Base-by-base conservation (phyloP, 2,329 filamentous ascomycete species). In the Aspergillus udagawae region DNA sequence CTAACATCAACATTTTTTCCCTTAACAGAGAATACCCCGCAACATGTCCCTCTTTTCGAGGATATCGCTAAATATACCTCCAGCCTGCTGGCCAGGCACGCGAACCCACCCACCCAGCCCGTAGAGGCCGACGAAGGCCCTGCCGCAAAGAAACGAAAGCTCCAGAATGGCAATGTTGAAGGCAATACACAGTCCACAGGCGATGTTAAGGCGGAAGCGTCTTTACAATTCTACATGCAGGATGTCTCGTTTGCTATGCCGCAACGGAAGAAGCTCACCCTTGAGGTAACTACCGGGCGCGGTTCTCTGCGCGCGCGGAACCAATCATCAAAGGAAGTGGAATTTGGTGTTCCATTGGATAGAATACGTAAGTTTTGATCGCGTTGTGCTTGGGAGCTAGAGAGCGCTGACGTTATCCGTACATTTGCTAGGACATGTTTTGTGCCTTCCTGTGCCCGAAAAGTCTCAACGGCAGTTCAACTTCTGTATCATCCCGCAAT, bases 381-480 rank as follows among this genome's bases (percentile, higher is more conserved):
- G 32, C 7, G 29, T 9, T 25, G 17, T 41, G 20, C 42, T n/a
- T 42, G 17, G 21, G 42, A 27, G 49, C 28, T 38, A 27, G 14
- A n/a, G 7, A 38, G 49, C 51, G 49, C 52, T 58, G 42, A 61
- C 63, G 58, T 58, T 56, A 32, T 52, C 27, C 42, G 27, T 27
- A 17, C 48, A 25, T 23, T 21, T 8, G 53, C 27, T 65, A 75
- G 83, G 83, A 53, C 81, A 86, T 67, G 76, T 83, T 51, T 77
- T 87, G 62, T 85, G 83, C 63, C 75, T 87, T 42, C 84, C 85
- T 0, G 80, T 87, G 2, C 85, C 85, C 4, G 85, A 87, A 64
- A 87, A 87, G 66, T 79, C 83, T 3, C 82, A 85, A 60, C 81
- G 82, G 54, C 83, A 86, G 64, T 83, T 83, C 71, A 86, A 85